Conservation (phyloP, 2,329 filamentous ascomycete species). For the Diaporthe sp. region DNA sequence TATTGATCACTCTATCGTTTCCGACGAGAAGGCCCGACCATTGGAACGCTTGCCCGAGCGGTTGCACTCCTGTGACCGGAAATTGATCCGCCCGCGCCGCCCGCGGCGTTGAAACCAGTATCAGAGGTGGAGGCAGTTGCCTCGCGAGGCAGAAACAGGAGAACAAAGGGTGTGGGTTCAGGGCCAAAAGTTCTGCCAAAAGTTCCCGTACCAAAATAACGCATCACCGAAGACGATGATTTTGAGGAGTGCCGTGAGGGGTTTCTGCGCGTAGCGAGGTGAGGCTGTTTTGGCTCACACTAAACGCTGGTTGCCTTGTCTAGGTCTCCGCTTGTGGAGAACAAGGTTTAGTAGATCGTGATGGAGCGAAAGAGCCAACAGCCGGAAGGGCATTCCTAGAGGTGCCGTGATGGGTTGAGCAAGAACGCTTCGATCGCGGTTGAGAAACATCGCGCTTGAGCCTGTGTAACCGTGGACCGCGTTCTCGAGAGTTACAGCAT, state of each 20-base stretch:
- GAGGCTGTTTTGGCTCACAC: not conserved
- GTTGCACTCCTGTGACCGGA: not conserved
- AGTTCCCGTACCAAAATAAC: too few relatives aligned
- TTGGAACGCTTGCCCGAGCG: not conserved
- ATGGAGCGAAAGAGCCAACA: not conserved
- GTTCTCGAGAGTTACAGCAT: not conserved
- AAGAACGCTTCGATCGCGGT: not conserved
- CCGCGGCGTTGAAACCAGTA: not conserved
- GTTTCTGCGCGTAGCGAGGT: not conserved
- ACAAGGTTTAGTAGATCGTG: not conserved
- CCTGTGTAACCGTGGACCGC: not conserved
- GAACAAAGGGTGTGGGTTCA: too few relatives aligned
- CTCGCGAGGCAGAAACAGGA: not conserved
- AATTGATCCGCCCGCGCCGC: not conserved
- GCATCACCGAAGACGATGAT: not conserved
- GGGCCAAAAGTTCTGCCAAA: not conserved
- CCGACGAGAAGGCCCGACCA: not conserved
- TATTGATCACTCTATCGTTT: not conserved
- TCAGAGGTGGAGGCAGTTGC: not conserved
- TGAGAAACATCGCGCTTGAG: not conserved
- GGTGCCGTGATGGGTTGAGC: not conserved
- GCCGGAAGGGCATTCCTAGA: not conserved
- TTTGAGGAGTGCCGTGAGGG: not conserved
- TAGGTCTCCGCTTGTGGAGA: constrained; percentile 8
- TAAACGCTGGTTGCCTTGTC: not conserved